Conservation (phyloP, 2,329 filamentous ascomycete species). For the Fusarium ramigenum region DNA sequence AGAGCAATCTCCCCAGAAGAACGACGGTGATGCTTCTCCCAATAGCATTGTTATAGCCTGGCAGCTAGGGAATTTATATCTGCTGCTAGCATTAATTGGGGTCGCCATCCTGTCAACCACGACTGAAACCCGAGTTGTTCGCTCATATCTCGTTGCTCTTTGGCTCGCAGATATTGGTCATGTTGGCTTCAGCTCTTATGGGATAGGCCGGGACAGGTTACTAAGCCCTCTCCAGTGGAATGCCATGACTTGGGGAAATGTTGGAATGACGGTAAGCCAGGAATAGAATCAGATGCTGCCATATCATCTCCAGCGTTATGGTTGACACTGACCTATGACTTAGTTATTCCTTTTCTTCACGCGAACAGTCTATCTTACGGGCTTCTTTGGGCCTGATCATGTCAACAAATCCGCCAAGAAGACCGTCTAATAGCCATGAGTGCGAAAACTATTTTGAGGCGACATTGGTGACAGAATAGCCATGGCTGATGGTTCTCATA, state of each 20-base stretch:
- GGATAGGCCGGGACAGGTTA: conserved; percentile 65
- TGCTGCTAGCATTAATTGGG: conserved; percentile 71
- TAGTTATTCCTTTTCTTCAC: conserved; percentile 65
- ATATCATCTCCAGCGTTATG: not conserved
- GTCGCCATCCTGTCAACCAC: conserved; percentile 71
- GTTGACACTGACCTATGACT: not conserved
- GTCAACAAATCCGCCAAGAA: conserved; percentile 40
- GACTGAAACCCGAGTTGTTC: conserved; percentile 71
- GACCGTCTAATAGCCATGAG: conserved; percentile 21
- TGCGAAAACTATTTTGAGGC: not conserved
- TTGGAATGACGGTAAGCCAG: conserved; percentile 68
- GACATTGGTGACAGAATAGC: not conserved
- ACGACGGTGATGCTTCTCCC: conserved; percentile 50
- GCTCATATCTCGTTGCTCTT: conserved; percentile 72
- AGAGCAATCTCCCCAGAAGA: conserved; percentile 63
- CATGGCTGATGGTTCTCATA: not conserved
- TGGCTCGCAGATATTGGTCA: conserved; percentile 75
- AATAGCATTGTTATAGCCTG: conserved; percentile 67
- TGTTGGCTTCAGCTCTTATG: conserved; percentile 67
- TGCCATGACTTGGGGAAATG: conserved; percentile 76
- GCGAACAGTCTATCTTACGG: conserved; percentile 66
- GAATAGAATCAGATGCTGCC: not conserved
- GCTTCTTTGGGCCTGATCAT: conserved; percentile 64
- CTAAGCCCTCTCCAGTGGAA: conserved; percentile 70
- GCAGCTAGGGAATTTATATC: conserved; percentile 76